Percentiles rank a stretch among this genome's conserved stretches.
phyloP scores from a whole-genome alignment of 768 basidiomycete genomes.

The Brasilioporus rufonigricans region DNA sequence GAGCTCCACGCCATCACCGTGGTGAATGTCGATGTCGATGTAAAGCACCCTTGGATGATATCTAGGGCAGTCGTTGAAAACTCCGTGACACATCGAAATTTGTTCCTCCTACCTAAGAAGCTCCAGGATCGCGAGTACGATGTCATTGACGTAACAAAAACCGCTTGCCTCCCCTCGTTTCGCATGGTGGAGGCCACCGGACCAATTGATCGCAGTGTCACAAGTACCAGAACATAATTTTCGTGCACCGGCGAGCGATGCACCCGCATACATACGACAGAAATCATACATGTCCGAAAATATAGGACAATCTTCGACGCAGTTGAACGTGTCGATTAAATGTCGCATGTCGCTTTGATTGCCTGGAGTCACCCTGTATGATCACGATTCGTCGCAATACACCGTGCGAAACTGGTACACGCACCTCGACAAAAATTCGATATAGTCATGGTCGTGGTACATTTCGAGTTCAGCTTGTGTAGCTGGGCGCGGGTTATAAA shows the following conservation, averaged over 20 bases:
- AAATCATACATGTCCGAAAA: slow-evolving; percentile 95
- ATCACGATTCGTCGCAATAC: background rate
- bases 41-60: slow-evolving; percentile 93
- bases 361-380: slow-evolving; percentile 76
- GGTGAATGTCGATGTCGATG: slow-evolving; percentile 99
- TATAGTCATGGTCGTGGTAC: slow-evolving; percentile 94
- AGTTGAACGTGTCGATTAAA: slow-evolving; percentile 85
- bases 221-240: slow-evolving; percentile 82
- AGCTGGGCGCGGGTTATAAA: slow-evolving; percentile 85
- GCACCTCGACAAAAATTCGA: slow-evolving; percentile 92
- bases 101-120: slow-evolving; percentile 62
- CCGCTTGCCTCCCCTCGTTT: slow-evolving; percentile 98
- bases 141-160: slow-evolving; percentile 98
- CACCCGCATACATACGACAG: slow-evolving; percentile 92
- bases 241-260: slow-evolving; percentile 84
- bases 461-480: slow-evolving; percentile 85
- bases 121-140: slow-evolving; percentile 92
- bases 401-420: slow-evolving; percentile 17
- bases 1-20: slow-evolving; percentile 97
- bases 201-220: slow-evolving; percentile 99
- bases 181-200: slow-evolving; percentile 96
- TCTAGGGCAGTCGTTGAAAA: slow-evolving; percentile 40
- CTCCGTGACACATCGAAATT: background rate
- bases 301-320: slow-evolving; percentile 96
- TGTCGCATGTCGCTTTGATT: slow-evolving; percentile 66